Base-by-base conservation (phyloP, 2,329 filamentous ascomycete genomes). In the Talaromyces sp. region DNA sequence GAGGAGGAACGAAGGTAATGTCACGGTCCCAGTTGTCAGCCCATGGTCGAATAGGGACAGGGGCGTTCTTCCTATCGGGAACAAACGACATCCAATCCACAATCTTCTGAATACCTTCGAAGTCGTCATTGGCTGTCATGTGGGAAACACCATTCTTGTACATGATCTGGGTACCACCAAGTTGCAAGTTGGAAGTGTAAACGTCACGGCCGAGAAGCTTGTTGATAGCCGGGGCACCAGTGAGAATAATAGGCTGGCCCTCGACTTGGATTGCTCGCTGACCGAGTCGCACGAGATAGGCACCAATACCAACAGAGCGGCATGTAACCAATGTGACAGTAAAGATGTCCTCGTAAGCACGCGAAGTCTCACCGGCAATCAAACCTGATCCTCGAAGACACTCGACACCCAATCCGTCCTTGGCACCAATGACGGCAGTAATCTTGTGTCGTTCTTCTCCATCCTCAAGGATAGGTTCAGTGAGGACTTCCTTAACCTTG, bases 151-250 rank as follows among this genome's bases (percentile, higher is more conserved):
- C 95, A 76, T 99, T 99, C 82, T 91, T 93, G 87, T 99, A 98
- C 95, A 99, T 99, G 85, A 99, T 99, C 80, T 99, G 95, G n/a
- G 95, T 99, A 70, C 95, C 95, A 87, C 95, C 95, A 67, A 99
- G 91, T 83, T 99, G 95, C 73, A 99, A 81, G 85, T 99, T 99
- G 64, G 95, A 98, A 28, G 95, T 97, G 82, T 99, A 99, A 33
- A 99, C 94, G 79, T 99, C 95, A 69, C 96, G 92, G 72, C 95
- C 95, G 64, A 99, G 87, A 71, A 99, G 84, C 82, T 98, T 99
- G 87, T 99, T 99, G 76, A 99, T 89, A 63, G 95, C 95, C 67
- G 92, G 91, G 56, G 95, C 95, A 85, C 95, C 95, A 71, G 95
- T 99, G 66, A 99, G 87, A 72, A 99, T 99, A 76, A 99, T 99